phyloP scores from a whole-genome alignment of 2,329 filamentous ascomycete genomes.

The Penicillium sp. region DNA sequence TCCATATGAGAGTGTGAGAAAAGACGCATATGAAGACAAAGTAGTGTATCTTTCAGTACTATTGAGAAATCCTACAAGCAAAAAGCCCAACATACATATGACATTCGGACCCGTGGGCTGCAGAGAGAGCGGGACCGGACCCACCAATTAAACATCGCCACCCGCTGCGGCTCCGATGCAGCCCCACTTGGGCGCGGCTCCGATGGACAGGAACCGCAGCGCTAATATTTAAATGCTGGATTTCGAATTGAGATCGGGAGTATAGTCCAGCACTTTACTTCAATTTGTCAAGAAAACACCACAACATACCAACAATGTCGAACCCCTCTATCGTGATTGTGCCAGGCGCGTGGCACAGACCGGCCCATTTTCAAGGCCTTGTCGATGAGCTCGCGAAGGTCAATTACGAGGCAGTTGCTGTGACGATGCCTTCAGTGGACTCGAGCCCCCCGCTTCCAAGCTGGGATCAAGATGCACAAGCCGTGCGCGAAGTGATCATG shows the following conservation, averaged over 20 bases:
- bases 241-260: too few species aligned
- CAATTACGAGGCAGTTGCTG: slow-evolving; percentile 23
- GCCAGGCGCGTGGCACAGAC: slow-evolving; percentile 33
- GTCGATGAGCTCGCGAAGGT: slow-evolving; percentile 20
- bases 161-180: background rate
- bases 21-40: too few species aligned
- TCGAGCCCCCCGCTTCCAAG: slow-evolving; percentile 26
- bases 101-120: too few species aligned
- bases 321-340: slow-evolving; percentile 29
- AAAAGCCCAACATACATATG: too few species aligned
- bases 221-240: background rate
- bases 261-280: background rate
- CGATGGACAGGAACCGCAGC: background rate
- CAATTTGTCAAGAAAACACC: background rate
- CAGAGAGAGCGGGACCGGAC: too few species aligned
- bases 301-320: slow-evolving; percentile 15
- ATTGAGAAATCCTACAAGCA: too few species aligned
- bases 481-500: slow-evolving; percentile 24
- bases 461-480: slow-evolving; percentile 31
- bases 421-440: slow-evolving; percentile 27
- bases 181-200: slow-evolving; percentile 1
- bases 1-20: too few species aligned
- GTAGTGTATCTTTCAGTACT: too few species aligned
- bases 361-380: slow-evolving; percentile 27
- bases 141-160: background rate